Evolutionary conservation across 2,329 filamentous ascomycete species (phyloP), one percentile per base, ranked within the genome.

Genomic region (Lachnellula occidentalis): DNA sequence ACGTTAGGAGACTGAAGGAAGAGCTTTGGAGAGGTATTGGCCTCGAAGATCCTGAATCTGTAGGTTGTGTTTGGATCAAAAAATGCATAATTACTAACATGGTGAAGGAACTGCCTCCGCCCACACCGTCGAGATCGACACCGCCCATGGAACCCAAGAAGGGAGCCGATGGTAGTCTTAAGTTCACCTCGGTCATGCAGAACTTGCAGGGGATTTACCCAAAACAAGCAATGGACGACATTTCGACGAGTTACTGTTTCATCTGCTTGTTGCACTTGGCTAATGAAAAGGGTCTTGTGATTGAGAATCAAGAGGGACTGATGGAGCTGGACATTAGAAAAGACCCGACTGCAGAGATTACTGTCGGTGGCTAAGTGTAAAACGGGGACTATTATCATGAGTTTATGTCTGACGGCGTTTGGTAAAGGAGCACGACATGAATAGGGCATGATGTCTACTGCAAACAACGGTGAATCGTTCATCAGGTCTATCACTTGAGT

Each of bases 141-240:
- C 69, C 67, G 57, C 68, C 71, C 61, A 65, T 66, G 48, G 66
- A 66, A 41, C 50, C 56, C 2, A 59, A 60, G 52, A 65, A 61
- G 19, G 58, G 14, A 68, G 76, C 51, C 73, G 74, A 58, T 70
- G 78, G 72, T 9, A 74, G 72, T 3, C 79, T 96, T 61, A 91
- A 87, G 65, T 99, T 99, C 72, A 97, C 92, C 0, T 78, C 87
- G 19, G 85, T 99, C 56, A 95, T 99, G 84, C 95, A 95, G 69
- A 86, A 86, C 58, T 75, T 99, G 46, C 88, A 95, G 69, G 73
- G 78, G 4, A 90, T 96, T 7, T 99, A 99, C 67, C 86, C 91
- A 11, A 88, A 89, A 70, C 80, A 88, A 62, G 83, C 85, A 57
- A 89, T 99, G 83, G 85, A 87, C 57, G 94, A 99, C 71, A 97